Base-by-base conservation (phyloP, 768 basidiomycete genomes). In the Tubosaeta sp. region DNA sequence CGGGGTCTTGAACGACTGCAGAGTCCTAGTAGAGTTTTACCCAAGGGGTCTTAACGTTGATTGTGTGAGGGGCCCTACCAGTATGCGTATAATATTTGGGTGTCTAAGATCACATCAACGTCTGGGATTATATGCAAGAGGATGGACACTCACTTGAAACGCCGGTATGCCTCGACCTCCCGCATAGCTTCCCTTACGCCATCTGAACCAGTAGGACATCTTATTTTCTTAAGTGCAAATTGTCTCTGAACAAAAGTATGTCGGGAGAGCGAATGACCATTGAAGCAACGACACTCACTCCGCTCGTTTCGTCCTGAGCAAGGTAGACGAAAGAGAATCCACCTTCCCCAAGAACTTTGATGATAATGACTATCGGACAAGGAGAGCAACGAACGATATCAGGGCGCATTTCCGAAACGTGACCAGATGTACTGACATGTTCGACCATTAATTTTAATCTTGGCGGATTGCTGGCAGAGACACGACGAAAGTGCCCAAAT, bases 141-240 rank as follows among this genome's bases (percentile, higher is more conserved):
- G 30, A 29, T 24, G 16, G 16, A 35, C 21, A 75, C 86, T 70
- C 67, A 90, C 90, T 84, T 90, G 77, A 98, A 98, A 52, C 95
- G 80, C 63, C 93, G 77, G 68, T 96, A 96, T 0, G 96, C 94
- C 66, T 95, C 91, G 3, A 91, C 86, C 66, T 92, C 91, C 44
- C 83, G 76, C 88, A 92, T 86, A 4, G 84, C 90, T 65, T 92
- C 90, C 61, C 87, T 86, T 50, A 98, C 92, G 10, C 85, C 86
- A 48, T 95, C 93, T 6, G 81, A 75, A 8, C 92, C 92, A 36
- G 86, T 87, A 1, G 91, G 92, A 75, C 93, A 94, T 39, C 93
- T 79, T 64, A 96, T 94, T 72, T 96, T 98, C 76, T 99, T 99
- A 55, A 99, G 74, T 0, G 96, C 96, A 60, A 95, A 98, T 75